Base-by-base conservation (phyloP, 352 stramenopile species). In the Globisporangium recalcitrans region DNA sequence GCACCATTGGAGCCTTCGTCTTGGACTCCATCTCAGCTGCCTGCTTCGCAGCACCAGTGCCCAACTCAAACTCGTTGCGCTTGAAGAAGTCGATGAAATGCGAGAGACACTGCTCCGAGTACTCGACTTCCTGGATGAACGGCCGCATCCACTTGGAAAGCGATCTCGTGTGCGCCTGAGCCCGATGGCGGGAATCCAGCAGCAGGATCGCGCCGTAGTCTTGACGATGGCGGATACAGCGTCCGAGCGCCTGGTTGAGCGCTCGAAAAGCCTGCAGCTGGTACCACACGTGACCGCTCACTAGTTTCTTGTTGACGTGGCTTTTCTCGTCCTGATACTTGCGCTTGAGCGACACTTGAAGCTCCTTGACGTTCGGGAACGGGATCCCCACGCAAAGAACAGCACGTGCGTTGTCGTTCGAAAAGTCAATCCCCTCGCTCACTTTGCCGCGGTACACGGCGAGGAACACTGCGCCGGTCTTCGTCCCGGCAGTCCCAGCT, bases 381-480 rank as follows among this genome's bases (percentile, higher is more conserved):
- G 98, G 97, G 44, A 99, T 95, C 2, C 98, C 98, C 22, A 98
- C 98, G n/a, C 98, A 96, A 19, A 99, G 78, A 13, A 99, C 97
- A 19, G 88, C 88, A 32, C 97, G 83, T 9, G 96, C 98, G 67
- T 98, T 98, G 38, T 98, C 82, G 74, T 99, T 97, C 13, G 86
- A 91, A 69, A 99, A 99, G 74, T 99, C 97, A 52, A 99, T 98
- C 26, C 97, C 97, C 72, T 99, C 97, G 63, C 88, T 98, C 38
- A 99, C 97, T 78, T 99, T 99, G 38, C 97, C 98, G 19, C 97
- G 82, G 77, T 98, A 99, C 1, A 99, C 97, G 1, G 96, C 97
- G 62, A 99, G 88, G 54, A 99, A 93, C 13, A 98, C 83, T 1
- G 94, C 96, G 27, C 97, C 97, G 5, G 85, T 95, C 24, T 66